phyloP scores from a whole-genome alignment of 2,329 filamentous ascomycete species.

The Madurella mycetomatis region DNA sequence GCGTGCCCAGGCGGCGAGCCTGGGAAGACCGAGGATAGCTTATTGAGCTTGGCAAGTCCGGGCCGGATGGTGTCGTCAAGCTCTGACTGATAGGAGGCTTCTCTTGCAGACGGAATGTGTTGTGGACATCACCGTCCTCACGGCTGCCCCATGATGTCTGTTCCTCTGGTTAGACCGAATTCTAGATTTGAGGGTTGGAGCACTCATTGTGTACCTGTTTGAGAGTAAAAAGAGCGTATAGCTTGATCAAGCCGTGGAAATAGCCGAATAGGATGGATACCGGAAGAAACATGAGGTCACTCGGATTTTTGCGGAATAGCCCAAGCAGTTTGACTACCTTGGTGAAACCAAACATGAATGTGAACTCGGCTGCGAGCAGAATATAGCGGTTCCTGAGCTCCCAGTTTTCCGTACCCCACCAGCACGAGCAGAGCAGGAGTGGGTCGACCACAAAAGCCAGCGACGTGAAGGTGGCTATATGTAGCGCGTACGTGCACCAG shows the following conservation, averaged over 20 bases:
- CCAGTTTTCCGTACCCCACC: conserved; percentile 63
- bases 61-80: conserved; percentile 33
- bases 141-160: conserved; percentile 96
- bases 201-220: conserved; percentile 62
- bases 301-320: conserved; percentile 78
- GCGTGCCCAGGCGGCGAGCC: conserved; percentile 10
- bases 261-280: conserved; percentile 90
- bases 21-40: conserved; percentile 11
- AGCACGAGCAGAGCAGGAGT: conserved; percentile 64
- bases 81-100: conserved; percentile 32
- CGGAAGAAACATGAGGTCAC: conserved; percentile 73
- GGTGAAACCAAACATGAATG: conserved; percentile 76
- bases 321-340: conserved; percentile 89
- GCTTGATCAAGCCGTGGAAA: conserved; percentile 87
- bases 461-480: conserved; percentile 88
- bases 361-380: conserved; percentile 54
- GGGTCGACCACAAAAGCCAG: conserved; percentile 77
- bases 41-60: conserved; percentile 26
- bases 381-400: conserved; percentile 47
- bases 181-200: not conserved
- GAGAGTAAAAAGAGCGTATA: conserved; percentile 78
- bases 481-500: conserved; percentile 90
- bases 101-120: conserved; percentile 38
- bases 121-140: conserved; percentile 82
- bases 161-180: conserved; percentile 8